Evolutionary conservation across 2,329 filamentous ascomycete genomes (phyloP), one percentile per base, ranked within the genome.

Genomic region (Claviceps sp.): DNA sequence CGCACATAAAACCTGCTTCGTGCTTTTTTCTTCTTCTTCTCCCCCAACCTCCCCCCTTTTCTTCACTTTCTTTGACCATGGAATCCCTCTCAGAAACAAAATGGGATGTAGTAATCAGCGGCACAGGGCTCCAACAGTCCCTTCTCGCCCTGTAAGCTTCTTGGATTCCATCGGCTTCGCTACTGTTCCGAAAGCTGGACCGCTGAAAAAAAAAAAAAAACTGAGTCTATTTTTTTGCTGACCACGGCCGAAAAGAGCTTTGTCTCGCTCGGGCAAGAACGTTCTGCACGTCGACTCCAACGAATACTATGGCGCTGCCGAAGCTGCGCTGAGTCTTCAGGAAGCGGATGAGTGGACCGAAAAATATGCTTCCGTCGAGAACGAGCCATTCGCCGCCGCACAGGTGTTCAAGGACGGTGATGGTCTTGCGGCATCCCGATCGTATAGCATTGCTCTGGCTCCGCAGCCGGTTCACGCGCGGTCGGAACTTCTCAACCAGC

Each of bases 211-310:
- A 9, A 43, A 24, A 24, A 24, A 18, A 45, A 38, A 30, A 46
- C 57, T 61, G 58, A 62, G 62, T 61, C 53, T 57, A n/a, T 60
- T 60, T 60, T 63, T 62, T 34, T 62, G 62, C 65, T 65, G 61
- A 65, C 62, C 55, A 56, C 57, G 42, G 16, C 52, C 57, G 20
- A 38, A 65, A 77, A 97, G 91, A 77, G 86, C 91, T 62, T 78
- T 97, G 61, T 97, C 91, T 59, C 85, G 90, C 63, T 95, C 89
- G 56, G 84, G 83, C 65, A 95, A 95, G 75, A 93, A 88, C 62
- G 80, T 96, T 58, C 78, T 97, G 55, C 91, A 97, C 66, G 73
- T 96, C 65, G 91, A 97, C 65, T 78, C 79, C 57, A 90, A 95
- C 70, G 76, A 82, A 56, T 95, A 88, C 68, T 97, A 97, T 70